Evolutionary conservation across 2,329 filamentous ascomycete species (phyloP).

Genomic region (Trichoderma sp.): DNA sequence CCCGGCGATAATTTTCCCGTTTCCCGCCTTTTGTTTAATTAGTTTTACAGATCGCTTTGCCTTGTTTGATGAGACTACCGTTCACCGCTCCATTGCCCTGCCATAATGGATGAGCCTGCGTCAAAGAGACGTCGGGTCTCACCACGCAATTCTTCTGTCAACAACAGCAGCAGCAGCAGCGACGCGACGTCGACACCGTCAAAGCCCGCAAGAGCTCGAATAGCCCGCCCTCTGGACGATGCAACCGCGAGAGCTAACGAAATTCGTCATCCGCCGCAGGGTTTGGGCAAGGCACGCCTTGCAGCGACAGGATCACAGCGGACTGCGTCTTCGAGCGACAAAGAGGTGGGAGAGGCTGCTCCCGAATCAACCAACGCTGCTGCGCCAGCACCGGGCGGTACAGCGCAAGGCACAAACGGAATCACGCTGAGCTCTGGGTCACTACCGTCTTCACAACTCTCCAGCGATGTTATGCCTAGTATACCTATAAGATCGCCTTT

Average conservation of each 20-base stretch:
- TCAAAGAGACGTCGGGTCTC: conserved; percentile 68
- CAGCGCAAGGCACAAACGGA: conserved; percentile 29
- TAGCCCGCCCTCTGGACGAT: conserved; percentile 60
- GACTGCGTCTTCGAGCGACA: background rate
- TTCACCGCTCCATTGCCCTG: background rate
- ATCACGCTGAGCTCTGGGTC: conserved; percentile 30
- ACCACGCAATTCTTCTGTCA: conserved; percentile 49
- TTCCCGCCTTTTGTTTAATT: background rate
- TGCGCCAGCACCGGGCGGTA: conserved; percentile 30
- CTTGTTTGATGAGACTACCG: background rate
- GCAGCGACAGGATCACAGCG: conserved; percentile 40
- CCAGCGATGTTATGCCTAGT: conserved; percentile 41
- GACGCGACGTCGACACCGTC: conserved; percentile 33
- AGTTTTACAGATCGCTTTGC: background rate
- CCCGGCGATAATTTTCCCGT: background rate
- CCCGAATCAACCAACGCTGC: conserved; percentile 40
- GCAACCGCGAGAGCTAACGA: conserved; percentile 70
- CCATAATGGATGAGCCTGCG: conserved; percentile 58
- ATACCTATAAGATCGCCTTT: conserved; percentile 47
- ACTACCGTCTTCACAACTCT: conserved; percentile 31
- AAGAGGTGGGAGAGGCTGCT: conserved; percentile 33
- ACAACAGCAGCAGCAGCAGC: conserved; percentile 41
- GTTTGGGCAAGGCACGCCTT: conserved; percentile 53
- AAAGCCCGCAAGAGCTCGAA: conserved; percentile 33
- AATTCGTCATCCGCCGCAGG: conserved; percentile 62